phyloP scores from a whole-genome alignment of 2,329 filamentous ascomycete genomes.

The Tolypocladium cylindrosporum region DNA sequence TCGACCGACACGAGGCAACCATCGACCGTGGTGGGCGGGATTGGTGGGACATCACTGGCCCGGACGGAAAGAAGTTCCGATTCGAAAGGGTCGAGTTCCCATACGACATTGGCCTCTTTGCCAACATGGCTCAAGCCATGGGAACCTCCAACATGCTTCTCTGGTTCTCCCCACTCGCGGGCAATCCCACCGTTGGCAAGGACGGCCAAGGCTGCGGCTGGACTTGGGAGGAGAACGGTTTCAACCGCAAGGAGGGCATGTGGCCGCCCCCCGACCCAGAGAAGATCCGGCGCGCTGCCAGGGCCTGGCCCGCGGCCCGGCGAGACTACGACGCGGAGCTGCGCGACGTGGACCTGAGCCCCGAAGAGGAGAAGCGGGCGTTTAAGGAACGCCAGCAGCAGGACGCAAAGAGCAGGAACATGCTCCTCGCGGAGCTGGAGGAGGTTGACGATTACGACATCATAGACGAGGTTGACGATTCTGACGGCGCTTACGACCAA shows the following conservation, averaged over 20 bases:
- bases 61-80: constrained; percentile 29
- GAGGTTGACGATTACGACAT: constrained; percentile 47
- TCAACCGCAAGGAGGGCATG: constrained; percentile 52
- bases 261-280: constrained; percentile 58
- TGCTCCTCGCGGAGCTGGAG: constrained; percentile 39
- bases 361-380: constrained; percentile 36
- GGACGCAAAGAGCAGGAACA: constrained; percentile 30
- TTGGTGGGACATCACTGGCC: constrained; percentile 30
- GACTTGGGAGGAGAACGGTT: constrained; percentile 65
- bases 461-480: constrained; percentile 44
- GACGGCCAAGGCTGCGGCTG: constrained; percentile 36
- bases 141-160: constrained; percentile 52
- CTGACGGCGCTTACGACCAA: constrained; percentile 23
- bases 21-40: constrained; percentile 36
- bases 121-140: constrained; percentile 69
- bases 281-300: constrained; percentile 36
- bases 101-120: constrained; percentile 68
- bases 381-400: constrained; percentile 39
- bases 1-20: constrained; percentile 51
- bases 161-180: constrained; percentile 62
- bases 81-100: constrained; percentile 66
- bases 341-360: constrained; percentile 22
- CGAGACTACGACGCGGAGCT: constrained; percentile 23
- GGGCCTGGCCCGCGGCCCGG: constrained; percentile 27
- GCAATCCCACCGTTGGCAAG: constrained; percentile 31